These are phyloP conservation scores for Dimargaris cristalligena DNA, from an alignment of 192 early-diverging fungal genomes.

Conservation along the genomic window DNA sequence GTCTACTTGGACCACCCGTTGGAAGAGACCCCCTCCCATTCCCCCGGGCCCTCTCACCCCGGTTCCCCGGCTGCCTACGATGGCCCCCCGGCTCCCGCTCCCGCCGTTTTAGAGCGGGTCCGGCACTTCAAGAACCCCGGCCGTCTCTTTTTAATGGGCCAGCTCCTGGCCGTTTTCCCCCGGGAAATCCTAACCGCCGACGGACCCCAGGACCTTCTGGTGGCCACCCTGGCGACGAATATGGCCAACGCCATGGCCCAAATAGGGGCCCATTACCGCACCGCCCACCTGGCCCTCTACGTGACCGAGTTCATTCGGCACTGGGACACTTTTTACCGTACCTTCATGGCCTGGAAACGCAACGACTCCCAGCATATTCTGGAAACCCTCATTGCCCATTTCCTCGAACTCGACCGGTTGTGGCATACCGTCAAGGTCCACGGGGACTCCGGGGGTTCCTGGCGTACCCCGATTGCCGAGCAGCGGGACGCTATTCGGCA, in stretches of 20 bases:
- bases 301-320: conserved; percentile 24
- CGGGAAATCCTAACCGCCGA: conserved; percentile 2
- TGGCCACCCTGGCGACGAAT: background rate
- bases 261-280: background rate
- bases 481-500: conserved; percentile 34
- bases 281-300: background rate
- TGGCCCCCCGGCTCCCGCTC: background rate
- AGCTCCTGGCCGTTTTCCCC: background rate
- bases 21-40: background rate
- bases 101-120: background rate
- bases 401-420: conserved; percentile 41
- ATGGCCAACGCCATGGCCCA: background rate
- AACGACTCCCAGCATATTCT: conserved; percentile 45
- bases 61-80: background rate
- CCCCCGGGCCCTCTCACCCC: background rate
- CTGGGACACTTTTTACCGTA: conserved; percentile 38
- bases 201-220: background rate
- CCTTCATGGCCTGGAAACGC: conserved; percentile 57
- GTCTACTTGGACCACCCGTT: background rate
- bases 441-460: conserved; percentile 32
- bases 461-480: conserved; percentile 38
- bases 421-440: conserved; percentile 38
- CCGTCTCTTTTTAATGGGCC: conserved; percentile 8
- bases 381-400: conserved; percentile 44
- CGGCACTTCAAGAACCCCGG: background rate